phyloP scores from a whole-genome alignment of 2,329 filamentous ascomycete species.

The Leptosphaerulina australis region DNA sequence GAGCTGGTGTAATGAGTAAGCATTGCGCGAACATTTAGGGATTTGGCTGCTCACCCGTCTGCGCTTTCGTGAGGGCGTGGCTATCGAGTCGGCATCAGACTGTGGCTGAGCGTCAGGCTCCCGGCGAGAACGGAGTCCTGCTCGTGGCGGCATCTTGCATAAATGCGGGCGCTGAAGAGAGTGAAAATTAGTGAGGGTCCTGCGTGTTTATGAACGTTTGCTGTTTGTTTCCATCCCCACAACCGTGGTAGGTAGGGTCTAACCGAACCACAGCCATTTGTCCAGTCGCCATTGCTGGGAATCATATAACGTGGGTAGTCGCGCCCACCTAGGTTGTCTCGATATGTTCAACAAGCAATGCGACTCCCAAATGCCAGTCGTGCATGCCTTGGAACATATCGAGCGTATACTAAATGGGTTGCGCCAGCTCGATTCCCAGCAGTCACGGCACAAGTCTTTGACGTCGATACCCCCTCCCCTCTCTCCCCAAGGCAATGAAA shows the following conservation, averaged over 20 bases:
- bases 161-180: slow-evolving; percentile 17
- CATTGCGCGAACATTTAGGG: not conserved
- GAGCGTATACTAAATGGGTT: slow-evolving; percentile 2
- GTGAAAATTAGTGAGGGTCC: slow-evolving; percentile 25
- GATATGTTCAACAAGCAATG: slow-evolving; percentile 1
- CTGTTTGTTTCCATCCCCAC: slow-evolving; percentile 18
- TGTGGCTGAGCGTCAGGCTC: slow-evolving; percentile 43
- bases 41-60: slow-evolving; percentile 50
- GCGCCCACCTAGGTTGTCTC: not conserved
- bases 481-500: no score
- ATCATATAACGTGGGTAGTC: slow-evolving; percentile 4
- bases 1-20: slow-evolving; percentile 38
- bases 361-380: not conserved
- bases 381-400: not conserved
- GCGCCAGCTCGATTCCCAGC: slow-evolving; percentile 3
- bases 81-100: slow-evolving; percentile 52
- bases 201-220: slow-evolving; percentile 18
- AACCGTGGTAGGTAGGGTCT: slow-evolving; percentile 9
- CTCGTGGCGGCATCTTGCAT: slow-evolving; percentile 41
- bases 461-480: slow-evolving; percentile 17
- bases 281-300: slow-evolving; percentile 13
- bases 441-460: slow-evolving; percentile 6
- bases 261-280: slow-evolving; percentile 10
- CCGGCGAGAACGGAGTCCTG: slow-evolving; percentile 38
- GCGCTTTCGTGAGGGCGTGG: slow-evolving; percentile 56